Base-by-base conservation (phyloP, 73 alveolate species). In the Blepharisma stoltei region DNA sequence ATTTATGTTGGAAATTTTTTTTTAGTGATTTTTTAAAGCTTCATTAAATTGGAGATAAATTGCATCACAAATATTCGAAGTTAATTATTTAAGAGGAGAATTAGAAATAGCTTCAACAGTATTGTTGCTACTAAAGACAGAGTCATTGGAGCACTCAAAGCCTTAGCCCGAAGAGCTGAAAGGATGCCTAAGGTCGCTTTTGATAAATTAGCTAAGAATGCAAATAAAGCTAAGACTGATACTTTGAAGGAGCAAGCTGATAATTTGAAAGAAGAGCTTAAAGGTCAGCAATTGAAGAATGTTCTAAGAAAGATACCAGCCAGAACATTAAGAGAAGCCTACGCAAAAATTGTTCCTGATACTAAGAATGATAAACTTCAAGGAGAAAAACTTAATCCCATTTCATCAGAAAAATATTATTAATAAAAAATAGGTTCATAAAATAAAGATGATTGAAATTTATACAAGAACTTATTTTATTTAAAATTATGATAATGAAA, bases 371-470 rank as follows among this genome's bases (percentile, higher is more conserved):
- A 32, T 3, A 32, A 32, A 32, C 41, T 32, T 32, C 41, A 32
- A 32, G 41, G 41, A 32, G 48, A 60, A 60, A 60, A 60, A 38
- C 73, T 60, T 25, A n/a, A n/a, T n/a, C n/a, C n/a, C n/a, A n/a
- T n/a, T n/a, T n/a, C n/a, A n/a, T n/a, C n/a, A n/a, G n/a, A n/a
- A n/a, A n/a, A n/a, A n/a, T n/a, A n/a, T n/a, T n/a, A n/a, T n/a
- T n/a, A n/a, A n/a, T n/a, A n/a, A n/a, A n/a, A n/a, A n/a, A n/a
- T n/a, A n/a, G n/a, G n/a, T n/a, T n/a, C n/a, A n/a, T n/a, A n/a
- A n/a, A n/a, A n/a, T n/a, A n/a, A n/a, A n/a, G n/a, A n/a, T n/a
- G n/a, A n/a, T n/a, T n/a, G n/a, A n/a, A n/a, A n/a, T n/a, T n/a
- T n/a, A n/a, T n/a, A n/a, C n/a, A n/a, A n/a, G n/a, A n/a, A n/a